Conservation (phyloP, 306 rosid genomes). For the Fragaria ananassa region DNA sequence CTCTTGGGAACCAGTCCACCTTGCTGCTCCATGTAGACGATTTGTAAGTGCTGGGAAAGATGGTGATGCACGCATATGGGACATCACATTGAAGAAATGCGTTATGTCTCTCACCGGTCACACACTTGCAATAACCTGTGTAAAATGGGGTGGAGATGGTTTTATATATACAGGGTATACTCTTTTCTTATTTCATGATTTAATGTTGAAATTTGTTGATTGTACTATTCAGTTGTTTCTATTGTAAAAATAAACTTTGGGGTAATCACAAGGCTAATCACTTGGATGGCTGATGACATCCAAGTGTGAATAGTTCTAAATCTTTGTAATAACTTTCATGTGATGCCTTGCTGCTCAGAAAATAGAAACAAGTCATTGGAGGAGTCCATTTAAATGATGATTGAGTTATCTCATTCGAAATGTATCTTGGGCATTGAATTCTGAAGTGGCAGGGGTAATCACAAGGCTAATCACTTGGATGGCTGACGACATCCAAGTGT, state of each 20-base stretch:
- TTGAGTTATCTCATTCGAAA: not conserved
- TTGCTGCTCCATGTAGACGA: slow-evolving; percentile 81
- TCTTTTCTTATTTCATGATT: slow-evolving; percentile 9
- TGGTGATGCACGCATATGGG: slow-evolving; percentile 99
- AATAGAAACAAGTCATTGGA: not conserved
- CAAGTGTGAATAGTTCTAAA: not conserved
- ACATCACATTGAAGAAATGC: slow-evolving; percentile 56
- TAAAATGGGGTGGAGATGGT: slow-evolving; percentile 99
- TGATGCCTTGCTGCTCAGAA: not conserved
- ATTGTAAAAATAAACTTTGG: not conserved
- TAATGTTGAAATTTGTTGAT: not conserved
- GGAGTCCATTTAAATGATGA: not conserved
- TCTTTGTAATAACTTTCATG: not conserved
- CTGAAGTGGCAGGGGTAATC: not conserved
- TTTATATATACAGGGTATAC: slow-evolving; percentile 85
- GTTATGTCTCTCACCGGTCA: slow-evolving; percentile 78
- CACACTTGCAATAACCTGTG: slow-evolving; percentile 83
- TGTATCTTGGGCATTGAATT: not conserved
- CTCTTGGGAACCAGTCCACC: slow-evolving; percentile 96
- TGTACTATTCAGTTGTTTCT: not conserved
- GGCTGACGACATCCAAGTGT: too few species aligned
- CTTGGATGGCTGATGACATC: not conserved
- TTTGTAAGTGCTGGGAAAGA: slow-evolving; percentile 97
- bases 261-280: not conserved
- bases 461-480: too few species aligned